Percentiles rank a stretch among this genome's conserved stretches.
Conservation (phyloP, 768 basidiomycete species). For the Boletus rubroflammeus region DNA sequence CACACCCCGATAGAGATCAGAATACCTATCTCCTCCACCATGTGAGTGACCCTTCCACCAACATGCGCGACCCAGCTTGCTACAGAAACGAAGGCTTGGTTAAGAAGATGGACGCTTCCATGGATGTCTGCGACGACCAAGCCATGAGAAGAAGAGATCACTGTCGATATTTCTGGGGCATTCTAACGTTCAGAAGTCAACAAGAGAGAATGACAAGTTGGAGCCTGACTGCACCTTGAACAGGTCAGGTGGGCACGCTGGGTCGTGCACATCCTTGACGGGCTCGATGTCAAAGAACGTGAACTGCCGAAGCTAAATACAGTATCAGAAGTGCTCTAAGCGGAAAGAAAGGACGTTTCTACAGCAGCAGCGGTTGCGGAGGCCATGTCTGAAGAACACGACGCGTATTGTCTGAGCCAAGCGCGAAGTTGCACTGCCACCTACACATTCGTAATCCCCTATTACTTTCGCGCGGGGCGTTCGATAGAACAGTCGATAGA, state of each 20-base stretch:
- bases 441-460: neutral
- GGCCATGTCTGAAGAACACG: conserved; percentile 8
- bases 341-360: neutral
- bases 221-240: conserved; percentile 53
- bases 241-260: conserved; percentile 69
- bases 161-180: conserved; percentile 70
- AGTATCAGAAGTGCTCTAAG: conserved; percentile 5
- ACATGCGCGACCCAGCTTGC: conserved; percentile 79
- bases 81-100: conserved; percentile 65
- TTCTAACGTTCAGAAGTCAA: conserved; percentile 34
- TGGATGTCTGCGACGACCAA: conserved; percentile 82
- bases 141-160: conserved; percentile 60
- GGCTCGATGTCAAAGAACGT: conserved; percentile 80
- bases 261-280: conserved; percentile 77
- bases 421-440: neutral
- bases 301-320: conserved; percentile 77
- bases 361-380: conserved; percentile 20
- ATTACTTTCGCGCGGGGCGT: neutral
- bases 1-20: conserved; percentile 88
- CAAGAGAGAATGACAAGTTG: neutral
- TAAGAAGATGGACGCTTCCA: conserved; percentile 75
- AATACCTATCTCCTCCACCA: conserved; percentile 76
- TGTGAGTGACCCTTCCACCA: conserved; percentile 79
- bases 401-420: neutral
- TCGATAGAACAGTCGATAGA: too few species aligned